A percentile compares a stretch with the other conserved stretches of the same genome.
phyloP scores from a whole-genome alignment of 208 protist species.

The Trypanosoma conorhini region DNA sequence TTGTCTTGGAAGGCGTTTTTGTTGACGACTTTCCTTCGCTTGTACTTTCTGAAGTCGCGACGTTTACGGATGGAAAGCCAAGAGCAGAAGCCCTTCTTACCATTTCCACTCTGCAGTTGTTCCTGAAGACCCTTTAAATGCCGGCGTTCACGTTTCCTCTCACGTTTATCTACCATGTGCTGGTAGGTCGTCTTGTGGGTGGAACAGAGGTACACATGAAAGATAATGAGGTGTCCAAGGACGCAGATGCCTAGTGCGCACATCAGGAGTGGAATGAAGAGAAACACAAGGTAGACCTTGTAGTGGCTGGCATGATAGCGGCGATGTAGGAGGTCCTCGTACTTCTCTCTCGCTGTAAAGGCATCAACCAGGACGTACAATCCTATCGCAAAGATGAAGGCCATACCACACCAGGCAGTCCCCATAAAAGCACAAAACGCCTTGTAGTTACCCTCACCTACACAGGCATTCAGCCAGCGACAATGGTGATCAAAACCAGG shows the following conservation, averaged over 20 bases:
- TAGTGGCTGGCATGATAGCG: slow-evolving; percentile 11
- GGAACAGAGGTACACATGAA: slow-evolving; percentile 69
- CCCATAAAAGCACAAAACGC: slow-evolving; percentile 78
- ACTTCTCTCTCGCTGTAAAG: slow-evolving; percentile 44
- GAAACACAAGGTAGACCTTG: slow-evolving; percentile 64
- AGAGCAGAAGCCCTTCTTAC: slow-evolving; percentile 17
- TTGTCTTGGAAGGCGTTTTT: slow-evolving; percentile 1
- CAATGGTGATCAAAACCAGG: slow-evolving; percentile 93
- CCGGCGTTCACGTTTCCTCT: slow-evolving; percentile 43
- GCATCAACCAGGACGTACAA: slow-evolving; percentile 56
- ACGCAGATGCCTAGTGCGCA: slow-evolving; percentile 34
- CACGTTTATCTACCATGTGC: slow-evolving; percentile 70
- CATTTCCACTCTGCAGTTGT: slow-evolving; percentile 2
- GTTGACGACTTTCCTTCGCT: slow-evolving; percentile 36
- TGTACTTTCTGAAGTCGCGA: slow-evolving; percentile 55
- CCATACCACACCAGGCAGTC: slow-evolving; percentile 59
- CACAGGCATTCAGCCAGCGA: slow-evolving; percentile 90
- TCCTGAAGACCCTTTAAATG: slow-evolving; percentile 27
- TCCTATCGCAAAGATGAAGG: slow-evolving; percentile 57
- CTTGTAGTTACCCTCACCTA: slow-evolving; percentile 80
- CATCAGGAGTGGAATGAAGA: slow-evolving; percentile 51
- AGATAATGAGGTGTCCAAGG: slow-evolving; percentile 73
- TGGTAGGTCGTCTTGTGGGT: slow-evolving; percentile 72
- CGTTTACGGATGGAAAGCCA: slow-evolving; percentile 59
- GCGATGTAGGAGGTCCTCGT: slow-evolving; percentile 40